Conservation (phyloP, 176 grass and related monocot genomes). For the Hordeum marinum region DNA sequence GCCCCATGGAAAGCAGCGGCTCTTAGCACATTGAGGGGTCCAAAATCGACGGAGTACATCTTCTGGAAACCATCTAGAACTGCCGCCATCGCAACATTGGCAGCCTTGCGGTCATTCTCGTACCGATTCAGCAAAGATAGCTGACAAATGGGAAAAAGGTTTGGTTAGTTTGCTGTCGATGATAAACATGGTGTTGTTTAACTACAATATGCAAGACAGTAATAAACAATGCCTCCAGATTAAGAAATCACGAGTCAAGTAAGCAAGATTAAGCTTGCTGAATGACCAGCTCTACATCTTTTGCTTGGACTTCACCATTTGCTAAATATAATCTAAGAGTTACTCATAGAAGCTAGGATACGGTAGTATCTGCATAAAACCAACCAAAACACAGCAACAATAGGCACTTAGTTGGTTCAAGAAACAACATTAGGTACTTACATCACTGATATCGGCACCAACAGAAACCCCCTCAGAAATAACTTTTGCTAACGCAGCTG, state of each 20-base stretch:
- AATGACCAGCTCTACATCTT: not conserved
- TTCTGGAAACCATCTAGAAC: constrained; percentile 91
- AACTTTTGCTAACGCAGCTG: constrained; percentile 60
- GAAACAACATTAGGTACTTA: constrained; percentile 27
- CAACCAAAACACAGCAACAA: not conserved
- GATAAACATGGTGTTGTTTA: not conserved
- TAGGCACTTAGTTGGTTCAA: not conserved
- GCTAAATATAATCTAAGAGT: not conserved
- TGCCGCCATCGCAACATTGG: constrained; percentile 72
- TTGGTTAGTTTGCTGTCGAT: not conserved
- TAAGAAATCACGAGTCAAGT: not conserved
- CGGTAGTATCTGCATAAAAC: not conserved
- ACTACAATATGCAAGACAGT: not conserved
- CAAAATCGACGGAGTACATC: constrained; percentile 78
- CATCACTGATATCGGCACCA: constrained; percentile 62
- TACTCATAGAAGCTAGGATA: not conserved
- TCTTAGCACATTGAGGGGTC: constrained; percentile 75
- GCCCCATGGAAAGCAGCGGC: constrained; percentile 81
- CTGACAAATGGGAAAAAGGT: constrained; percentile 17
- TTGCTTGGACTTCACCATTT: not conserved
- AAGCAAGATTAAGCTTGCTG: not conserved
- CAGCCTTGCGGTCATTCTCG: constrained; percentile 64
- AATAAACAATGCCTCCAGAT: not conserved
- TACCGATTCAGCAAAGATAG: constrained; percentile 62
- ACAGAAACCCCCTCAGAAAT: constrained; percentile 66